Percentiles rank a stretch among this genome's conserved stretches.
Conservation (phyloP, 305 asterid species). For the Fraxinus platypoda region DNA sequence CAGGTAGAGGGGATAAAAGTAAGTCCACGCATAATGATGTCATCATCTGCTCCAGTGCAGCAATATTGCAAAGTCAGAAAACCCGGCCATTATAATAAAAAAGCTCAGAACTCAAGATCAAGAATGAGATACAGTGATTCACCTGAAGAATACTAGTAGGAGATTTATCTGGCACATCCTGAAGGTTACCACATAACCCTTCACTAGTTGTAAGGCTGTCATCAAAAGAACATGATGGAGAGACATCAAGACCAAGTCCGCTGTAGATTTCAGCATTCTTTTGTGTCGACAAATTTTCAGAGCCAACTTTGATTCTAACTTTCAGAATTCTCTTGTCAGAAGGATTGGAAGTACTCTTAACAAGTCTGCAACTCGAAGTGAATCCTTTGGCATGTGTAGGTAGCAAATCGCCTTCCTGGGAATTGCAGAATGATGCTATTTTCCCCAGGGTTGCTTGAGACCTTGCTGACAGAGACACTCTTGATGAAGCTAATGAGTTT, state of each 20-base stretch:
- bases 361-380: slow-evolving; percentile 42
- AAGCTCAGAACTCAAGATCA: slow-evolving; percentile 9
- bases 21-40: slow-evolving; percentile 54
- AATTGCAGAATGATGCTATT: slow-evolving; percentile 22
- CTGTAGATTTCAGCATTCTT: slow-evolving; percentile 29
- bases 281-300: slow-evolving; percentile 58
- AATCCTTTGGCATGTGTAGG: slow-evolving; percentile 45
- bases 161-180: slow-evolving; percentile 55
- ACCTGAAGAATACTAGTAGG: slow-evolving; percentile 95
- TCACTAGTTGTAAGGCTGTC: slow-evolving; percentile 44
- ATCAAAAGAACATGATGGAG: slow-evolving; percentile 84
- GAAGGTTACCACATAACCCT: slow-evolving; percentile 20
- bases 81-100: not conserved
- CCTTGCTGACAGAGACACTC: slow-evolving; percentile 51
- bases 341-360: slow-evolving; percentile 38
- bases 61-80: slow-evolving; percentile 12
- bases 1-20: slow-evolving; percentile 79
- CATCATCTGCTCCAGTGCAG: slow-evolving; percentile 63
- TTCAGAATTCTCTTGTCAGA: slow-evolving; percentile 69
- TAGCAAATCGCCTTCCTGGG: slow-evolving; percentile 39
- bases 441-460: slow-evolving; percentile 47
- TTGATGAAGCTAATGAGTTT: slow-evolving; percentile 52
- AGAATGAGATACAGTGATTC: slow-evolving; percentile 23
- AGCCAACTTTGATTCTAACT: slow-evolving; percentile 80
- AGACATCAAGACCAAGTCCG: slow-evolving; percentile 40